These are phyloP conservation scores for Tetrahymena malaccensis DNA, from an alignment of 73 alveolate species.

Conservation along the genomic window DNA sequence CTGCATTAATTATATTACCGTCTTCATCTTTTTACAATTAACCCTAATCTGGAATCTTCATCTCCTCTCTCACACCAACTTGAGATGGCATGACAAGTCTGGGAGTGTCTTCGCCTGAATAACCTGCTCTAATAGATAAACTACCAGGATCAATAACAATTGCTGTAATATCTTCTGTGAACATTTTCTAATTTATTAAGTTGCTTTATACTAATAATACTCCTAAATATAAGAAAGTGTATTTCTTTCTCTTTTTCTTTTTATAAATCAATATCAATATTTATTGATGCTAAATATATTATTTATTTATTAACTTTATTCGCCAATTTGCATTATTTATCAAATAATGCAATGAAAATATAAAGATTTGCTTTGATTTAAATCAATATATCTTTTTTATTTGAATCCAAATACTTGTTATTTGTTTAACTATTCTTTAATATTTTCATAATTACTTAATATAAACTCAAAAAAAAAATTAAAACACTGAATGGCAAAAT, in stretches of 20 bases:
- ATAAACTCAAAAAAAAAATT: neutral
- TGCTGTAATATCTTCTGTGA: conserved; percentile 44
- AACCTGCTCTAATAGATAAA: conserved; percentile 75
- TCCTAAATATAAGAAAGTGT: neutral
- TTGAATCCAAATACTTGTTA: neutral
- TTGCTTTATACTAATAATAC: neutral
- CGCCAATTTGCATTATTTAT: neutral
- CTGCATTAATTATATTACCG: neutral
- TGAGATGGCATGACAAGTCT: conserved; percentile 54
- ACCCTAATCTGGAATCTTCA: neutral
- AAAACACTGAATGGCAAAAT: no score
- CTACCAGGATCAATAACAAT: conserved; percentile 75
- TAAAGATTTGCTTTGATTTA: no score
- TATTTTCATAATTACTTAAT: neutral
- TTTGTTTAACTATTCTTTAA: no score
- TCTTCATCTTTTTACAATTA: neutral
- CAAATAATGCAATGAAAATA: no score
- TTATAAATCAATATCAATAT: neutral
- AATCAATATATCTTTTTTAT: neutral
- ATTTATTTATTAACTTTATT: neutral
- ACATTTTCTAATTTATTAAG: neutral
- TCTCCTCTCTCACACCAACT: conserved; percentile 14
- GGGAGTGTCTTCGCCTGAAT: conserved; percentile 76
- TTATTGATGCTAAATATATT: neutral
- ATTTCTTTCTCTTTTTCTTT: neutral